These are phyloP conservation scores for Picea sitchensis DNA, from an alignment of 75 land plant species.

Conservation along the genomic window DNA sequence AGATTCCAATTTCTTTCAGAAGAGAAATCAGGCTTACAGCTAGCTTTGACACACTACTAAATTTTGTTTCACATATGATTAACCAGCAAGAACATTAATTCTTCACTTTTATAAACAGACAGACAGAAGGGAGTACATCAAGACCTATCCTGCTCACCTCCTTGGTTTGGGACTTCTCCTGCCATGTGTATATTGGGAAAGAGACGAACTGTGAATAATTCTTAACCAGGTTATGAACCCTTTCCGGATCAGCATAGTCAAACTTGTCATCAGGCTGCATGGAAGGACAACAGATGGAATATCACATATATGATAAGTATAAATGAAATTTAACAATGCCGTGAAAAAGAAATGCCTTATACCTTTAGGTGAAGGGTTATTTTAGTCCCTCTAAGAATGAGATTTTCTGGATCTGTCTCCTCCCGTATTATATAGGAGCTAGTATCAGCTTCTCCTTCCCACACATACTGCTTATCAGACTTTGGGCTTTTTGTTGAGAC, in stretches of 20 bases:
- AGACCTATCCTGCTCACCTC: slow-evolving; percentile 48
- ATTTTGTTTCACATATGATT: slow-evolving; percentile 6
- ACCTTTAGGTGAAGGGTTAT: slow-evolving; percentile 75
- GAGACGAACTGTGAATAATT: slow-evolving; percentile 98
- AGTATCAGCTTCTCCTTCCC: slow-evolving; percentile 76
- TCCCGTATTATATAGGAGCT: slow-evolving; percentile 69
- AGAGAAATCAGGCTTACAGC: slow-evolving; percentile 1
- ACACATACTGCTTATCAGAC: slow-evolving; percentile 88
- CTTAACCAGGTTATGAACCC: slow-evolving; percentile 79
- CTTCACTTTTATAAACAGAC: slow-evolving; percentile 4
- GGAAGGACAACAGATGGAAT: neutral
- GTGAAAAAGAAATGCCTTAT: neutral
- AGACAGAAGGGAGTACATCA: neutral
- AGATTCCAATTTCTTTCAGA: slow-evolving; percentile 2
- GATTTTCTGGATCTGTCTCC: slow-evolving; percentile 78
- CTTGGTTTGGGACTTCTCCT: slow-evolving; percentile 81
- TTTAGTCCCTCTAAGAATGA: slow-evolving; percentile 64
- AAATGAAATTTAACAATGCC: neutral
- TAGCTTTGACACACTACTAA: slow-evolving; percentile 9
- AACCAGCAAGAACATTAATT: neutral
- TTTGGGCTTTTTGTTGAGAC: slow-evolving; percentile 85
- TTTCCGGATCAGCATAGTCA: slow-evolving; percentile 75
- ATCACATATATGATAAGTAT: neutral
- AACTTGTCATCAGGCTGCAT: slow-evolving; percentile 86
- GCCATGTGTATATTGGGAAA: slow-evolving; percentile 95